Percentiles rank a stretch among this genome's conserved stretches.
Conservation (phyloP, 2,329 filamentous ascomycete species). For the Fusarium graminum region DNA sequence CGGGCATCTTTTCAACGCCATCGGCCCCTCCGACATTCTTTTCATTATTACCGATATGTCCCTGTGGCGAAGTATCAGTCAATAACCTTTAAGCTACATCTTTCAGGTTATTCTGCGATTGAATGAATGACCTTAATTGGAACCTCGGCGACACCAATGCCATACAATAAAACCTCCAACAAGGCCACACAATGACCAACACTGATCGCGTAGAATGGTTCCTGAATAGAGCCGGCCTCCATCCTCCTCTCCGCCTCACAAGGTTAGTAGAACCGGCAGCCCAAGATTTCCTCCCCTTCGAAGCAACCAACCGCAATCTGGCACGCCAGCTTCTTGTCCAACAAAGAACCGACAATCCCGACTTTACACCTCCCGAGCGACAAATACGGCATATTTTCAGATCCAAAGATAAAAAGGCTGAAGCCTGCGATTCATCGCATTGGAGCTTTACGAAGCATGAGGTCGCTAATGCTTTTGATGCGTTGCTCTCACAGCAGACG, state of each 20-base stretch:
- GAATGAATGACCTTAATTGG: too few relatives aligned
- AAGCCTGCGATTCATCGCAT: not conserved
- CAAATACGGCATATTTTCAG: constrained; percentile 22
- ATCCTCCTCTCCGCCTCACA: constrained; percentile 10
- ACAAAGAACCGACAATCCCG: constrained; percentile 1
- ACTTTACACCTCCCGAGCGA: not conserved
- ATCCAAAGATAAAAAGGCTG: constrained; percentile 12
- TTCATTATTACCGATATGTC: not conserved
- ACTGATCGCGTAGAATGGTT: constrained; percentile 24
- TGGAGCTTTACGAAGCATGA: constrained; percentile 35
- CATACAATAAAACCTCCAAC: not conserved
- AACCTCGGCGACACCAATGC: too few relatives aligned
- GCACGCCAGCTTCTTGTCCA: constrained; percentile 20
- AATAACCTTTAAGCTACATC: not conserved
- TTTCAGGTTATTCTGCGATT: too few relatives aligned
- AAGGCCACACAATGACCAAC: constrained; percentile 6
- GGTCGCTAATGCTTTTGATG: constrained; percentile 20
- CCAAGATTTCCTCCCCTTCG: constrained; percentile 21
- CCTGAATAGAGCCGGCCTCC: constrained; percentile 17
- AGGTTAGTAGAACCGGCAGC: constrained; percentile 7
- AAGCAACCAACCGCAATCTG: not conserved
- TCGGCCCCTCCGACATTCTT: not conserved
- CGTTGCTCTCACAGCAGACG: not conserved
- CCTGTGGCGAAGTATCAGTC: not conserved
- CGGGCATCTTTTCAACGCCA: not conserved